Evolutionary conservation across 2,329 filamentous ascomycete species (phyloP), one percentile per base, ranked within the genome.

Genomic region (Xylaria sp.): DNA sequence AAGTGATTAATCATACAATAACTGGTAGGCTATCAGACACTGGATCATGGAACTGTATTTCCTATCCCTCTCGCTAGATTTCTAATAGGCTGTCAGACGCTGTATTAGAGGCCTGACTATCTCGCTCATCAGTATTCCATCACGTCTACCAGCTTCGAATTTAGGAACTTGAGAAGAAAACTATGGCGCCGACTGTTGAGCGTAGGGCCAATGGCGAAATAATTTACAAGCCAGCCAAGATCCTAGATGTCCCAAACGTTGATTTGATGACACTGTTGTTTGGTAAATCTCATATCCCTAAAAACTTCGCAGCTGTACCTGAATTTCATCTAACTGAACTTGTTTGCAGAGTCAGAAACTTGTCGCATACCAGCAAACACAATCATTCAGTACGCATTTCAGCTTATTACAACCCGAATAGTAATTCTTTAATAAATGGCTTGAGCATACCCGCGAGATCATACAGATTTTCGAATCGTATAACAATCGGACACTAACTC

Each of bases 191-290:
- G 39, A 77, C 70, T 20, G 67, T 76, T 7, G 74, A 80, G 52
- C 73, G 70, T n/a, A 76, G 72, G 28, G 63, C 73, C 10, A 74
- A 77, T 50, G 73, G 81, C 72, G 66, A 72, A 46, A 80, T 80
- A 73, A 80, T 84, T 57, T 85, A 84, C 72, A 77, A 77, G 50
- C 71, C 81, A 1, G 75, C 74, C 37, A 72, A 78, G 50, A 68
- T 71, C 4, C 61, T 80, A 9, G 66, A 78, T 1, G 66, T 84
- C 3, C 83, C 84, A 0, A 73, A 78, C 12, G 41, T 84, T 20
- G 84, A 86, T 67, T 62, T 85, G 7, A 75, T 85, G 44, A 83
- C 83, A 0, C 72, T 82, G 37, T 71, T 86, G 0, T 84, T 85
- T 41, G 84, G 83, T 84, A 74, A 65, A 74, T 56, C 18, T 15